These are phyloP conservation scores for Daucus carota DNA, from an alignment of 129 eudicot species.

Conservation along the genomic window DNA sequence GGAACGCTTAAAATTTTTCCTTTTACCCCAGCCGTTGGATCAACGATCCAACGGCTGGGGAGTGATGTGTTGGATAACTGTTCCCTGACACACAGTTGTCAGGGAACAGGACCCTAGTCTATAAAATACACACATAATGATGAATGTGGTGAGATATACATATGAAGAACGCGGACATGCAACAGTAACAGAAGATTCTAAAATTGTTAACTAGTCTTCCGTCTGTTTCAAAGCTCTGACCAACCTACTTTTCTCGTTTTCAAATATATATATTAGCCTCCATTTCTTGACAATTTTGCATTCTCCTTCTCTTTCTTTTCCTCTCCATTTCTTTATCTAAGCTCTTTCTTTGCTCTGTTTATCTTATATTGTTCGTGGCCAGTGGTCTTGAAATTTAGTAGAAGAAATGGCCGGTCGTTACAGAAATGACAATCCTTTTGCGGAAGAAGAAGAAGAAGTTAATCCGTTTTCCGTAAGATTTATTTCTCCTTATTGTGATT, in stretches of 20 bases:
- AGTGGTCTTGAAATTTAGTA: not conserved
- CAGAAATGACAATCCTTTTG: conserved; percentile 43
- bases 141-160: no score
- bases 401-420: conserved; percentile 43
- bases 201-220: not conserved
- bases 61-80: no score
- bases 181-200: not conserved
- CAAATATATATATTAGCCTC: not conserved
- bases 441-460: conserved; percentile 41
- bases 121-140: no score
- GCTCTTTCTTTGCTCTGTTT: not conserved
- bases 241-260: not conserved
- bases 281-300: not conserved
- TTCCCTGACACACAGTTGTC: no score
- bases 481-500: not conserved
- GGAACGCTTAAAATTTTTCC: no score
- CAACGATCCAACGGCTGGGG: no score
- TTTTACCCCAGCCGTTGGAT: no score
- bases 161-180: conserved; percentile 2
- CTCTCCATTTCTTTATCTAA: not conserved
- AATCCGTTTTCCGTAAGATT: conserved; percentile 48
- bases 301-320: not conserved
- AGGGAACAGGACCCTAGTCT: no score
- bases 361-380: not conserved
- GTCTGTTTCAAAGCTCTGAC: conserved; percentile 1